phyloP scores from a whole-genome alignment of 768 basidiomycete species.

The Calocera cornea region DNA sequence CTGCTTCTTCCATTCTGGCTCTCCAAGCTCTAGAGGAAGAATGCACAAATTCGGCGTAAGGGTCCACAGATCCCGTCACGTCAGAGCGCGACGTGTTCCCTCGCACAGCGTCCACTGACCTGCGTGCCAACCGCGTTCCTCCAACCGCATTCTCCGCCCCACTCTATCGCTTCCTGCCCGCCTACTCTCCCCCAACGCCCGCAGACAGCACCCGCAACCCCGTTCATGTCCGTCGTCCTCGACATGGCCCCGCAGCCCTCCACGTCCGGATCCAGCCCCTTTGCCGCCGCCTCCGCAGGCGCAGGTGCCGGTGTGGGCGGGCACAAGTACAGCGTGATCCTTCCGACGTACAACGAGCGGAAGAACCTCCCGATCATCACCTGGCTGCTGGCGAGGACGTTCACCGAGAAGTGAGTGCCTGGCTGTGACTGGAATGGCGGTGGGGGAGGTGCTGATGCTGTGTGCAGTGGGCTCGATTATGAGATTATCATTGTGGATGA shows the following conservation, averaged over 20 bases:
- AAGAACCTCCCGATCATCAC: slow-evolving; percentile 80
- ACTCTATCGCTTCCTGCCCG: not conserved
- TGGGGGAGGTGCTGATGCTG: slow-evolving; percentile 10
- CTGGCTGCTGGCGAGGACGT: slow-evolving; percentile 70
- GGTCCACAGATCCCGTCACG: not conserved
- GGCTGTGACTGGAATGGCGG: not conserved
- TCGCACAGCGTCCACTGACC: not conserved
- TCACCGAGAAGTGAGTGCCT: slow-evolving; percentile 52
- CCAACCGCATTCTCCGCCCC: not conserved
- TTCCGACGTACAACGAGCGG: slow-evolving; percentile 89
- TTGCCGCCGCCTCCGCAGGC: too few relatives aligned
- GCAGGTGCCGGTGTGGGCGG: not conserved
- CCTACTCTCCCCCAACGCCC: not conserved
- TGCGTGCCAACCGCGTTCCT: not conserved
- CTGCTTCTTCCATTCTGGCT: too few relatives aligned
- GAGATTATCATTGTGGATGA: slow-evolving; percentile 88
- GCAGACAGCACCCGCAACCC: not conserved
- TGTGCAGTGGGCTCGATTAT: slow-evolving; percentile 55
- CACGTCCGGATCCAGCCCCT: not conserved
- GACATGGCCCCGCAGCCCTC: slow-evolving; percentile 9
- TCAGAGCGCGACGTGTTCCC: not conserved
- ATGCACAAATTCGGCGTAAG: too few relatives aligned
- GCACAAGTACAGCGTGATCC: slow-evolving; percentile 75
- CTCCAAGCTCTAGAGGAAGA: too few relatives aligned
- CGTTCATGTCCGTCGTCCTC: slow-evolving; percentile 7